Conservation (phyloP, 164 flowering plant genomes). For the Stephania japonica region DNA sequence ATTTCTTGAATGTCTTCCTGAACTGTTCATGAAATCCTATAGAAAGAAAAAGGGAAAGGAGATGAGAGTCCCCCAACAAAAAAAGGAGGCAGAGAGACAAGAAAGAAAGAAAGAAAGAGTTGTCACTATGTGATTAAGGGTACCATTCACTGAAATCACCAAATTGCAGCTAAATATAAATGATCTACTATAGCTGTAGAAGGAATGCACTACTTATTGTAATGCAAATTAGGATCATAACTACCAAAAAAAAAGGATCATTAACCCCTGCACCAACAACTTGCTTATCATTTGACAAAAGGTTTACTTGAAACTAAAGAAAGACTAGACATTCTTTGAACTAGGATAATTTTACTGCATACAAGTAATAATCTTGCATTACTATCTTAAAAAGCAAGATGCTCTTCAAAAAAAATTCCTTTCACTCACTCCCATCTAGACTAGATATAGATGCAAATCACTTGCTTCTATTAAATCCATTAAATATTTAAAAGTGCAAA, state of each 20-base stretch:
- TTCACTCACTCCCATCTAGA: background rate
- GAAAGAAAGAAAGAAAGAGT: too few relatives aligned
- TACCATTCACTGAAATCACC: too few relatives aligned
- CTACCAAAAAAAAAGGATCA: too few relatives aligned
- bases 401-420: background rate
- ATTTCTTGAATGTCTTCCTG: slow-evolving; percentile 22
- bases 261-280: background rate
- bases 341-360: background rate
- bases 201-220: background rate
- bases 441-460: background rate
- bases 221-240: background rate
- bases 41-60: slow-evolving; percentile 1
- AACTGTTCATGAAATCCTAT: slow-evolving; percentile 26
- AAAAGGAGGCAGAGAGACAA: background rate
- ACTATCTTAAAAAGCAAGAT: background rate
- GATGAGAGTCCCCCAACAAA: background rate
- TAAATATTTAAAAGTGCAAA: background rate
- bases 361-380: background rate
- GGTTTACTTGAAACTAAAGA: background rate
- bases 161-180: background rate
- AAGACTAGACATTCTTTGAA: too few relatives aligned
- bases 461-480: background rate
- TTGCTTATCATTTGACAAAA: background rate
- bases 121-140: too few relatives aligned
- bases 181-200: background rate